Evolutionary conservation across 192 early-diverging fungal species (phyloP).

Genomic region (Linnemannia elongata): DNA sequence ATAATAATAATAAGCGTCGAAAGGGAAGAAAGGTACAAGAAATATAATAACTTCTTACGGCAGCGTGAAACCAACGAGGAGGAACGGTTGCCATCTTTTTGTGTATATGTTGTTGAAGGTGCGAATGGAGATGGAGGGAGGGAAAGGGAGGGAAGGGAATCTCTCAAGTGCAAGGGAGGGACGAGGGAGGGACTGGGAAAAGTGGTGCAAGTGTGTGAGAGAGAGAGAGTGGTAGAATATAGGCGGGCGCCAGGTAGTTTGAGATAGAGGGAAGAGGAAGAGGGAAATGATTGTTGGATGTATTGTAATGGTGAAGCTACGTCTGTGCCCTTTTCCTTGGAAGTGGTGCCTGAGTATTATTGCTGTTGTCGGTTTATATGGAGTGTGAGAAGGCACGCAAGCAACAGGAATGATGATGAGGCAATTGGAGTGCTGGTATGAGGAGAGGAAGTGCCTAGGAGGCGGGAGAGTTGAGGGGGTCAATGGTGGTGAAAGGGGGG

Average conservation of each 20-base stretch:
- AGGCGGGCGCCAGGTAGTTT: no score
- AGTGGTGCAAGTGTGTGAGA: not conserved
- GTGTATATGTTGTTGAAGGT: not conserved
- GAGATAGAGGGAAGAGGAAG: no score
- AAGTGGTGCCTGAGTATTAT: not conserved
- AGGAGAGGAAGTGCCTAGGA: not conserved
- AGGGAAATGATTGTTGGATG: no score
- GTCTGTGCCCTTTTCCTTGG: no score
- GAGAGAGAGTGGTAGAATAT: no score
- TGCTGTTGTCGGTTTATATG: not conserved
- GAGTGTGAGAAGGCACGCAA: not conserved
- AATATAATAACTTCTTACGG: slow-evolving; percentile 30
- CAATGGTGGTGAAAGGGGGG: not conserved
- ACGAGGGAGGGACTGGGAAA: not conserved
- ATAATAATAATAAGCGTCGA: not conserved
- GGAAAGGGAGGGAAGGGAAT: not conserved
- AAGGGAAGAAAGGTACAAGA: not conserved
- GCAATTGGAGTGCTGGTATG: slow-evolving; percentile 1
- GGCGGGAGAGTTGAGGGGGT: not conserved
- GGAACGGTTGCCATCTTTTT: slow-evolving; percentile 24
- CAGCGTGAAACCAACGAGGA: slow-evolving; percentile 48
- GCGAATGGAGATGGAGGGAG: not conserved
- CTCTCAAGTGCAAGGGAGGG: no score
- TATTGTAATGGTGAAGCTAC: no score
- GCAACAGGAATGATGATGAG: not conserved